Conservation (phyloP, 495 filamentous ascomycete genomes). For the Talaromyces ruber region DNA sequence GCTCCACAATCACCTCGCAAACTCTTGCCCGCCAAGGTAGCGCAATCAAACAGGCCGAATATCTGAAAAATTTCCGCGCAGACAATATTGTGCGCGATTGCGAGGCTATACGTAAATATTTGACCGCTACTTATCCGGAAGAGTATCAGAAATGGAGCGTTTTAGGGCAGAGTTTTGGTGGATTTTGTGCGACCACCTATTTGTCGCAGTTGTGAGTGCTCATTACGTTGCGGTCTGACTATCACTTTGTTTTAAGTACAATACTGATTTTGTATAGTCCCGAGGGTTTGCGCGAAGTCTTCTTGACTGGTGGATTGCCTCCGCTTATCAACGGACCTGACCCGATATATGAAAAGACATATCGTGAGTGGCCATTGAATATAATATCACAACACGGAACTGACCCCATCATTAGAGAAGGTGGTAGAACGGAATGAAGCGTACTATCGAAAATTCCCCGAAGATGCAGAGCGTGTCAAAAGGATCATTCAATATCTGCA, state of each 20-base stretch:
- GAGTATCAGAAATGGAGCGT: slow-evolving; percentile 73
- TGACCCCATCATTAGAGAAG: slow-evolving; percentile 35
- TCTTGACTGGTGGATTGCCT: slow-evolving; percentile 73
- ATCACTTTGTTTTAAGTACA: neutral
- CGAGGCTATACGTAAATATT: slow-evolving; percentile 68
- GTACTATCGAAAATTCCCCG: slow-evolving; percentile 81
- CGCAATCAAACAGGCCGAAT: slow-evolving; percentile 60
- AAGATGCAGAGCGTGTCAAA: slow-evolving; percentile 67
- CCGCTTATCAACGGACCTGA: slow-evolving; percentile 64
- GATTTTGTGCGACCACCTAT: slow-evolving; percentile 75
- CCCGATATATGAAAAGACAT: slow-evolving; percentile 66
- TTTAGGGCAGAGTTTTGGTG: slow-evolving; percentile 88
- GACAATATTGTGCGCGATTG: slow-evolving; percentile 85
- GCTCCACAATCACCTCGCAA: slow-evolving; percentile 63
- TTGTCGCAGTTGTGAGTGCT: slow-evolving; percentile 59
- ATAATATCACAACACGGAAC: neutral
- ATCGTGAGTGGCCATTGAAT: slow-evolving; percentile 25
- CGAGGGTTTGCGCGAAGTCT: slow-evolving; percentile 70
- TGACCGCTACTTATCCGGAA: slow-evolving; percentile 61
- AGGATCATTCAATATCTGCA: slow-evolving; percentile 54
- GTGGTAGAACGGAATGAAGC: slow-evolving; percentile 55
- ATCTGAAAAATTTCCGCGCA: slow-evolving; percentile 80
- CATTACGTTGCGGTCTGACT: neutral
- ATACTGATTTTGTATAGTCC: slow-evolving; percentile 34
- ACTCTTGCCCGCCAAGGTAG: slow-evolving; percentile 58